phyloP scores from a whole-genome alignment of 441 rosid species.

The Bruguiera hainesii region DNA sequence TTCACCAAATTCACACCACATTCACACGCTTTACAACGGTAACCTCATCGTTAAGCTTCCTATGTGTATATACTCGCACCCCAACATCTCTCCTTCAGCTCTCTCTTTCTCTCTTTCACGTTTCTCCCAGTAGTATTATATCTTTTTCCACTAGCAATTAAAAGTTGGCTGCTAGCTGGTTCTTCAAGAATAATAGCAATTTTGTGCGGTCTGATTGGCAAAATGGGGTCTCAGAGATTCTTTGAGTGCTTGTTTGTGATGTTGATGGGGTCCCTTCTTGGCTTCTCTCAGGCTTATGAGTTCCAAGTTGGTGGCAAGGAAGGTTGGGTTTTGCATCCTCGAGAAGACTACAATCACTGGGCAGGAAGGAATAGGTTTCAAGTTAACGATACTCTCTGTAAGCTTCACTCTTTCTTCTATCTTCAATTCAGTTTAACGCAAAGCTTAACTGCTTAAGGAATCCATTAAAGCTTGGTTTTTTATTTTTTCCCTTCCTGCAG shows the following conservation, averaged over 20 bases:
- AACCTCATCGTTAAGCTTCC: conserved; percentile 22
- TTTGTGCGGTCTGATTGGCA: neutral
- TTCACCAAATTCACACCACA: conserved; percentile 8
- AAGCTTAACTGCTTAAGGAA: neutral
- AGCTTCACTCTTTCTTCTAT: conserved; percentile 2
- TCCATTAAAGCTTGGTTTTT: neutral
- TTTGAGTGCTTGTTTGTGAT: conserved; percentile 21
- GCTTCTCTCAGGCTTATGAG: conserved; percentile 36
- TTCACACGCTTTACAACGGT: conserved; percentile 35
- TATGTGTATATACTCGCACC: conserved; percentile 34
- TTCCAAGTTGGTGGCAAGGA: conserved; percentile 72
- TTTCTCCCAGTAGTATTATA: neutral
- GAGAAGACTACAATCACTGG: conserved; percentile 70
- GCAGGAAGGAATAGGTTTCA: conserved; percentile 72
- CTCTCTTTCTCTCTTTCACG: conserved; percentile 1
- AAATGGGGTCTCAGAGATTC: conserved; percentile 31
- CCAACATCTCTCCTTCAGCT: neutral
- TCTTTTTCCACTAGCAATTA: too few species aligned
- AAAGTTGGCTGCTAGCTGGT: neutral
- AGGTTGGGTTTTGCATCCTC: conserved; percentile 73
- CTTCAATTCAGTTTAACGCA: neutral
- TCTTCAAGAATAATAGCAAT: conserved; percentile 5
- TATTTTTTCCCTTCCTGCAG: conserved; percentile 31
- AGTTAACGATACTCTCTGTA: conserved; percentile 78
- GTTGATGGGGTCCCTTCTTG: conserved; percentile 17